phyloP scores from a whole-genome alignment of 2,329 filamentous ascomycete genomes.

The Capronia coronata region DNA sequence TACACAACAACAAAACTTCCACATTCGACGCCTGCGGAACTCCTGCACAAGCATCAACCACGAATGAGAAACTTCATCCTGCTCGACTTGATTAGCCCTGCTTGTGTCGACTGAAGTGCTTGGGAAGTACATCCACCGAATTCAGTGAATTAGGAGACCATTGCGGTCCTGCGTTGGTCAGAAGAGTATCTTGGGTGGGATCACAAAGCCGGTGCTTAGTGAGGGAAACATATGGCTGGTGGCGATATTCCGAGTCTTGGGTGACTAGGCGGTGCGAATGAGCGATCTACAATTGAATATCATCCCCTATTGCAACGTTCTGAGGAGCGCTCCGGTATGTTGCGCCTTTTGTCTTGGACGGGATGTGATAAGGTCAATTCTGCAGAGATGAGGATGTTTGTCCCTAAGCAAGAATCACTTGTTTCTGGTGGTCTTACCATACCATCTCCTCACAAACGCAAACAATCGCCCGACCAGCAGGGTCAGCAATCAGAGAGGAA shows the following conservation, averaged over 20 bases:
- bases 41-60: slow-evolving; percentile 1
- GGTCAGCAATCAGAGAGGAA: slow-evolving; percentile 15
- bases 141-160: not conserved
- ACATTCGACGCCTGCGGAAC: not conserved
- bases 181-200: not conserved
- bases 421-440: slow-evolving; percentile 11
- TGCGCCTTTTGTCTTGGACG: slow-evolving; percentile 44
- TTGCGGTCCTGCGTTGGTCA: not conserved
- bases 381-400: slow-evolving; percentile 41
- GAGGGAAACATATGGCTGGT: slow-evolving; percentile 17
- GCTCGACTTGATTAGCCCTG: slow-evolving; percentile 2
- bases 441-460: slow-evolving; percentile 48
- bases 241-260: slow-evolving; percentile 8
- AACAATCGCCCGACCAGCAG: slow-evolving; percentile 35
- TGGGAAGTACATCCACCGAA: not conserved
- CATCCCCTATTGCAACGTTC: slow-evolving; percentile 3
- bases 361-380: slow-evolving; percentile 42
- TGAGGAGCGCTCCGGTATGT: slow-evolving; percentile 34
- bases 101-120: not conserved
- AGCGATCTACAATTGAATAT: slow-evolving; percentile 4
- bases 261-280: slow-evolving; percentile 22
- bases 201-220: not conserved
- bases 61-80: slow-evolving; percentile 2
- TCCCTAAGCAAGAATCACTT: slow-evolving; percentile 32
- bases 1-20: slow-evolving; percentile 1